A percentile compares a stretch with the other conserved stretches of the same genome.
Conservation (phyloP, 2,329 filamentous ascomycete species). For the Coniochaeta ligniaria region DNA sequence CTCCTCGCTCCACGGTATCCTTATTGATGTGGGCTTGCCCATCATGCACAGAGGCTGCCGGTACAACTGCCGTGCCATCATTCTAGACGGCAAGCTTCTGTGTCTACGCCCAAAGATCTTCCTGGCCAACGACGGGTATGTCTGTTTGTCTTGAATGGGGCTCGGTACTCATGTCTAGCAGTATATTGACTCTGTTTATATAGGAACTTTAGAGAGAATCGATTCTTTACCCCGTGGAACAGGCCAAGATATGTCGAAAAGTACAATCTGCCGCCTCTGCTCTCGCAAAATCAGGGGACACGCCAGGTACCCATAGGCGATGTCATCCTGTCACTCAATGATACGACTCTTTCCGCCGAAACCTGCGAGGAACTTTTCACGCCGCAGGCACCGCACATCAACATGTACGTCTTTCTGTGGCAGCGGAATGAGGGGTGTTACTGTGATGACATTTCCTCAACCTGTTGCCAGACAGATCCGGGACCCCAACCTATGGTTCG, state of each 20-base stretch:
- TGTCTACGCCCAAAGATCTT: constrained; percentile 41
- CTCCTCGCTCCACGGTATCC: constrained; percentile 54
- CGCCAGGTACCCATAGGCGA: constrained; percentile 32
- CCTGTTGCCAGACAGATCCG: neutral
- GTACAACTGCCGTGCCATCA: constrained; percentile 62
- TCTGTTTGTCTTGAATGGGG: neutral
- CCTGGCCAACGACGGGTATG: constrained; percentile 58
- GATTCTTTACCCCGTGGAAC: constrained; percentile 54
- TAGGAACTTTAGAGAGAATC: constrained; percentile 47
- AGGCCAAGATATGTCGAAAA: constrained; percentile 52
- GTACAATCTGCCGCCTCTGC: constrained; percentile 48
- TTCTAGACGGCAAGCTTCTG: constrained; percentile 59
- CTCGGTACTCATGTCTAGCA: too few species aligned
- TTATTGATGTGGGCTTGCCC: constrained; percentile 57
- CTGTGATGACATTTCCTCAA: neutral
- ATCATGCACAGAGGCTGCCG: constrained; percentile 54
- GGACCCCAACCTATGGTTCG: too few species aligned
- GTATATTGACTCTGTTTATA: too few species aligned
- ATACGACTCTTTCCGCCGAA: constrained; percentile 7
- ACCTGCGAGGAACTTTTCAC: constrained; percentile 19
- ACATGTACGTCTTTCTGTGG: neutral
- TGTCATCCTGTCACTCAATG: constrained; percentile 23
- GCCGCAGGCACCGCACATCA: neutral
- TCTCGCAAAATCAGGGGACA: constrained; percentile 37
- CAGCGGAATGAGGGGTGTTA: neutral